Percentiles rank a stretch among this genome's conserved stretches.
phyloP scores from a whole-genome alignment of 768 basidiomycete genomes.

The Termitomyces sp. region DNA sequence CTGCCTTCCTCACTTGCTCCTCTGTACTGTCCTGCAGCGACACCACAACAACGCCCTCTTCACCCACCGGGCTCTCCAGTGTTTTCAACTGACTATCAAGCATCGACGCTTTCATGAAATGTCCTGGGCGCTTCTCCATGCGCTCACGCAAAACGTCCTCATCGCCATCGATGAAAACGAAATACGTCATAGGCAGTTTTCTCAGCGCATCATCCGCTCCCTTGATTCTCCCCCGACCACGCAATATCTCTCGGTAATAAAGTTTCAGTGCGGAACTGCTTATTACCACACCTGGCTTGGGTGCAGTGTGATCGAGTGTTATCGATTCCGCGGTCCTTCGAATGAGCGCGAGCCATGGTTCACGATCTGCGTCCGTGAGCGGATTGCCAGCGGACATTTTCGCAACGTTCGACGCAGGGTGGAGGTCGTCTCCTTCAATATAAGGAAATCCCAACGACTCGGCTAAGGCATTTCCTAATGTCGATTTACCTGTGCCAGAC shows the following conservation, averaged over 20 bases:
- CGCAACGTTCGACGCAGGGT: slow-evolving; percentile 72
- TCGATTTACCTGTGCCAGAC: slow-evolving; percentile 69
- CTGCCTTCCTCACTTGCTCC: slow-evolving; percentile 46
- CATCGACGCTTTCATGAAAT: slow-evolving; percentile 85
- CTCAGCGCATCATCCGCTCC: background rate
- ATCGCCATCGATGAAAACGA: slow-evolving; percentile 73
- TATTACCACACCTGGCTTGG: slow-evolving; percentile 58
- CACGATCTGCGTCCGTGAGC: slow-evolving; percentile 75
- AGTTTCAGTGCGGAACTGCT: slow-evolving; percentile 83
- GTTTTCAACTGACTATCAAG: slow-evolving; percentile 71
- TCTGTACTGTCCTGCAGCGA: slow-evolving; percentile 44
- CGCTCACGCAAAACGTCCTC: slow-evolving; percentile 52
- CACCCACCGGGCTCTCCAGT: slow-evolving; percentile 63
- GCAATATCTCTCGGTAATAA: slow-evolving; percentile 76
- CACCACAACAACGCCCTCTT: slow-evolving; percentile 66
- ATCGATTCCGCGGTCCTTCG: slow-evolving; percentile 55
- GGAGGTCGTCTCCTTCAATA: slow-evolving; percentile 86
- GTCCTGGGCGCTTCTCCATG: slow-evolving; percentile 58
- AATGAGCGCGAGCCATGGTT: slow-evolving; percentile 79
- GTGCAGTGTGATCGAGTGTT: slow-evolving; percentile 3
- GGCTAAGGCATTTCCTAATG: slow-evolving; percentile 62
- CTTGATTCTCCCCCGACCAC: slow-evolving; percentile 44
- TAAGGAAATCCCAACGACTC: slow-evolving; percentile 61
- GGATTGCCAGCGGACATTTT: slow-evolving; percentile 83
- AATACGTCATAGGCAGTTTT: slow-evolving; percentile 51